Evolutionary conservation across 208 protist species (phyloP), one percentile per base, ranked within the genome.

Genomic region (Acanthamoeba sp.): DNA sequence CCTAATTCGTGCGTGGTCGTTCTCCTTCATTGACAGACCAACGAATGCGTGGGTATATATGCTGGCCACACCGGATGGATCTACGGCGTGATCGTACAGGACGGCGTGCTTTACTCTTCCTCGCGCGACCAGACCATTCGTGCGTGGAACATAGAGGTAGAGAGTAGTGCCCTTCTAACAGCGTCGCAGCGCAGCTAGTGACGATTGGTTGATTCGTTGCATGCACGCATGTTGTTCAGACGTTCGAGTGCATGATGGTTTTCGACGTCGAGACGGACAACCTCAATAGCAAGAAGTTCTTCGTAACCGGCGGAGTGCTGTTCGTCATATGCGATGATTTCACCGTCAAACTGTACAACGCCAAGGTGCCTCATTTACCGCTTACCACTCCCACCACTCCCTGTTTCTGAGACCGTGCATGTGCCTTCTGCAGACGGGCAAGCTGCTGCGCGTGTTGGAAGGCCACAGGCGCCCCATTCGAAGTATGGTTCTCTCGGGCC

Each of bases 201-300:
- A 69, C 62, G n/a, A n/a, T n/a, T n/a, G n/a, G n/a, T n/a, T n/a
- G 45, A 50, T 50, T 4, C 45, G 45, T 50, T 4, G 45, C 45
- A 12, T 50, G 45, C 12, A 12, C 62, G 20, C 4, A 22, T 69
- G 29, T 18, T 69, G 29, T 69, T 27, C 9, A 69, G 66, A 76
- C 66, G 9, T 76, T 76, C 36, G 66, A 76, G 29, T 76, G 66
- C 66, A 38, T 18, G n/a, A 34, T 22, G 9, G 42, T 57, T 2
- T 87, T 57, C 48, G 38, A 20, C 12, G 32, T 38, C 4, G 48
- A 87, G 14, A 87, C 78, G 78, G 78, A 57, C 38, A 87, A 87
- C n/a, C 48, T 87, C 42, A 87, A 87, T 12, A 87, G 10, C 78
- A 87, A 87, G 34, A 87, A 48, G 42, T 57, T 87, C 34, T 57